Percentiles rank a stretch among this genome's conserved stretches.
These are phyloP conservation scores for Cytidiella melzeri DNA, from an alignment of 768 basidiomycete genomes.

Conservation along the genomic window DNA sequence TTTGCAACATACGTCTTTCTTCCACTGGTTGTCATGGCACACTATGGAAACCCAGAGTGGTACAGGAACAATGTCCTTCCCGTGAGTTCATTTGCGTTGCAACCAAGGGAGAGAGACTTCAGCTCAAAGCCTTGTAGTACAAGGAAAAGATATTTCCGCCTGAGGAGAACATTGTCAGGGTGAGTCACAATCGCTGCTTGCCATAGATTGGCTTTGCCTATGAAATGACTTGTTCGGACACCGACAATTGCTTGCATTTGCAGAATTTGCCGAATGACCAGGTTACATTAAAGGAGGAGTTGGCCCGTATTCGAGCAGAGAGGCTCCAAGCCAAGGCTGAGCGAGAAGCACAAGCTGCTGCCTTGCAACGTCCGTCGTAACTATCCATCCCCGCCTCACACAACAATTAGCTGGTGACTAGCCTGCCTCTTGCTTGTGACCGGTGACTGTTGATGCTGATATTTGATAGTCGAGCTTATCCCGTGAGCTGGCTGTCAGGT, in stretches of 20 bases:
- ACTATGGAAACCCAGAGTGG: constrained; percentile 88
- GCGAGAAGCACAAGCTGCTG: constrained; percentile 34
- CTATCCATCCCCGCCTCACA: too few relatives aligned
- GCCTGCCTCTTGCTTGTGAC: too few relatives aligned
- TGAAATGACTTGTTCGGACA: neutral
- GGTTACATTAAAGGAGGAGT: constrained; percentile 56
- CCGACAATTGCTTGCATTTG: neutral
- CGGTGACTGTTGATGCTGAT: too few relatives aligned
- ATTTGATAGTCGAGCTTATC: too few relatives aligned
- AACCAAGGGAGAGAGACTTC: neutral
- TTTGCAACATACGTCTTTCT: constrained; percentile 84
- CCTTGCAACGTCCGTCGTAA: neutral
- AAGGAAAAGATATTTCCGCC: constrained; percentile 67
- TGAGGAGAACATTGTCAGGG: constrained; percentile 48
- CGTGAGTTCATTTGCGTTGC: constrained; percentile 33
- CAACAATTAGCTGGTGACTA: too few relatives aligned
- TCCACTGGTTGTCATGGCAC: constrained; percentile 71
- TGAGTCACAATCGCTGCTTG: constrained; percentile 28
- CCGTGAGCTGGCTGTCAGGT: too few relatives aligned
- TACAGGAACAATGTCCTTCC: constrained; percentile 74
- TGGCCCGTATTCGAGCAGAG: constrained; percentile 66
- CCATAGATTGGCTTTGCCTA: neutral
- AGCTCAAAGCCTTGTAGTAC: constrained; percentile 40
- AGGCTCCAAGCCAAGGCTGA: constrained; percentile 40
- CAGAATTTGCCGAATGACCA: constrained; percentile 66